Conservation (phyloP, 176 grass and related monocot species). For the Poa annua region DNA sequence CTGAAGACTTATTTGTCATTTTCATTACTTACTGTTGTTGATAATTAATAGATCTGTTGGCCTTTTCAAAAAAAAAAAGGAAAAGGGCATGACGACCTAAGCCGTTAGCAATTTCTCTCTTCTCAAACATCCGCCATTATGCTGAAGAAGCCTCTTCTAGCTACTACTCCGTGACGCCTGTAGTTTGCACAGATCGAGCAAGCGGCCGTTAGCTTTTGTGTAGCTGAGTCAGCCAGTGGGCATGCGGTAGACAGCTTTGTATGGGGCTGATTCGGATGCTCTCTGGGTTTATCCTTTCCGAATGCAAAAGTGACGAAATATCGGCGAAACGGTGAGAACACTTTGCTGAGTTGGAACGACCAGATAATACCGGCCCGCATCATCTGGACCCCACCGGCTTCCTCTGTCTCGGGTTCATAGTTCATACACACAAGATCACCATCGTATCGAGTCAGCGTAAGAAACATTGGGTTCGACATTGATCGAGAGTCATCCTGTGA, state of each 20-base stretch:
- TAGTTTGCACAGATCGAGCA: not conserved
- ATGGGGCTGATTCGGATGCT: not conserved
- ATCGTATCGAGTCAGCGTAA: not conserved
- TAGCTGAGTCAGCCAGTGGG: not conserved
- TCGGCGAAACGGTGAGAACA: not conserved
- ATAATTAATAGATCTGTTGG: no score
- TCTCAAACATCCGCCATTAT: no score
- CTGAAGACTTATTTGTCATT: no score
- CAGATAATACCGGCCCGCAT: constrained; percentile 4
- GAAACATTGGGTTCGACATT: not conserved
- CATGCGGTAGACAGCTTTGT: not conserved
- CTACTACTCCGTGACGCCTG: not conserved
- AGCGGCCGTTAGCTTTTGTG: not conserved
- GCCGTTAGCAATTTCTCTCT: no score
- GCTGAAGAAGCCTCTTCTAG: not conserved
- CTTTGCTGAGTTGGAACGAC: constrained; percentile 20
- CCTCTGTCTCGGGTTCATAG: not conserved
- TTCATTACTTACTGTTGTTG: no score
- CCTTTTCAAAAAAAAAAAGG: no score
- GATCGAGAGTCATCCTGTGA: no score
- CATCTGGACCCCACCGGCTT: not conserved
- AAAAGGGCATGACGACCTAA: no score
- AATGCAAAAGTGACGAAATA: not conserved
- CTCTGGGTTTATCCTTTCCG: not conserved
- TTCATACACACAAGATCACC: not conserved